Percentiles rank a stretch among this genome's conserved stretches.
phyloP scores from a whole-genome alignment of 2,329 filamentous ascomycete species.

The Rhynchosporium agropyri region DNA sequence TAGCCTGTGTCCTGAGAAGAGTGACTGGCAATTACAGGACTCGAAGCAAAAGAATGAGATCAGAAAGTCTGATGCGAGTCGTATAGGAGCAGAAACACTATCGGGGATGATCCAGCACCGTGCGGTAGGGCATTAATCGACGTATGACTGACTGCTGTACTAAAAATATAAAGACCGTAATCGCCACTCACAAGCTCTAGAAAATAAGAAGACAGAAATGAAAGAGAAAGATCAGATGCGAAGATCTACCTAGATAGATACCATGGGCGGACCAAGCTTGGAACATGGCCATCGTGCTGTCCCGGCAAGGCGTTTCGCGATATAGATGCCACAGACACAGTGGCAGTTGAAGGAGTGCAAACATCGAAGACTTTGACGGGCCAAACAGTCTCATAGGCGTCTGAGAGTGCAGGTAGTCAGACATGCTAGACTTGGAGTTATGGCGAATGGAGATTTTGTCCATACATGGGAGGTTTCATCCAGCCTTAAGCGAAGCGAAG shows the following conservation, averaged over 20 bases:
- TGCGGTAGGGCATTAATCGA: conserved; percentile 27
- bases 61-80: conserved; percentile 20
- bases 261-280: conserved; percentile 23
- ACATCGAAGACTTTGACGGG: conserved; percentile 19
- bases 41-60: conserved; percentile 29
- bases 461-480: conserved; percentile 33
- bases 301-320: conserved; percentile 32
- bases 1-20: conserved; percentile 26
- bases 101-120: conserved; percentile 32
- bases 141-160: conserved; percentile 25
- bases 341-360: conserved; percentile 15
- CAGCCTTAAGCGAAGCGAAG: conserved; percentile 26
- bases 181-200: conserved; percentile 27
- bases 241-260: conserved; percentile 4
- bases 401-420: conserved; percentile 31
- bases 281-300: conserved; percentile 20
- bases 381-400: conserved; percentile 38
- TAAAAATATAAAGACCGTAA: conserved; percentile 30
- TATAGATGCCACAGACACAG: conserved; percentile 15
- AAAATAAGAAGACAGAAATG: conserved; percentile 16
- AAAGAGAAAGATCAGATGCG: conserved; percentile 32
- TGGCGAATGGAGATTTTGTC: conserved; percentile 20
- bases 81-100: conserved; percentile 33
- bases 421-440: conserved; percentile 27
- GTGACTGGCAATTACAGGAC: conserved; percentile 40